Conservation (phyloP, 805 yeast genomes). For the Ogataea dorogensis region DNA sequence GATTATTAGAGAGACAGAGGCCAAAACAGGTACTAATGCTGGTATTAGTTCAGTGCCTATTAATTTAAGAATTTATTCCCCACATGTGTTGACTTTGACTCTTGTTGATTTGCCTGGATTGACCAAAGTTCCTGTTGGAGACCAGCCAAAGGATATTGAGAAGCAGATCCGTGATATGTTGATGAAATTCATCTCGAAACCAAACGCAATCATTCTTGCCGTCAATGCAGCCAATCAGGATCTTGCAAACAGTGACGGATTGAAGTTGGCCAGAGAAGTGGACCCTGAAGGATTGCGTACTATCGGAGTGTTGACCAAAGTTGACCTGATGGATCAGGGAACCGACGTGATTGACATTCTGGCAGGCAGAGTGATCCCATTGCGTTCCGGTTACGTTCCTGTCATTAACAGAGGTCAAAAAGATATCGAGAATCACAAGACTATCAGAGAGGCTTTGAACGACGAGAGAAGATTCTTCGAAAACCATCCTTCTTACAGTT, state of each 20-base stretch:
- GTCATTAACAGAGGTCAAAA: constrained; percentile 97
- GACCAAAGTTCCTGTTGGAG: constrained; percentile 98
- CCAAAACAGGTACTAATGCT: constrained; percentile 74
- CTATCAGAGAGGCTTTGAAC: constrained; percentile 81
- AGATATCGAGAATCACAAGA: constrained; percentile 85
- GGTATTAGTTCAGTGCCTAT: constrained; percentile 94
- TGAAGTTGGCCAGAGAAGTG: constrained; percentile 94
- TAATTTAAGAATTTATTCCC: constrained; percentile 88
- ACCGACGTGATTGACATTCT: constrained; percentile 95
- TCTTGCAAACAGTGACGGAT: constrained; percentile 94
- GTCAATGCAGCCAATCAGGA: constrained; percentile 97
- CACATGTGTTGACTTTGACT: constrained; percentile 90
- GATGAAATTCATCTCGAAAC: constrained; percentile 89
- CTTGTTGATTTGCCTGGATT: constrained; percentile 96
- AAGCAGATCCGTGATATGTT: constrained; percentile 90
- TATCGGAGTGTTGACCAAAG: constrained; percentile 93
- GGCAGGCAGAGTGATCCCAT: constrained; percentile 93
- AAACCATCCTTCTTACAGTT: constrained; percentile 83
- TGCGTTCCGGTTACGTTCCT: constrained; percentile 94
- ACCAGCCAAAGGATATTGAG: constrained; percentile 97
- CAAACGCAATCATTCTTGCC: constrained; percentile 90
- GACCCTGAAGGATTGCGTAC: constrained; percentile 97
- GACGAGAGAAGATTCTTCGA: constrained; percentile 84
- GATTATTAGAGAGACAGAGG: constrained; percentile 88
- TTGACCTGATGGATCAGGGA: constrained; percentile 97